Base-by-base conservation (phyloP, 192 early-diverging fungal genomes). In the Backusella circina region DNA sequence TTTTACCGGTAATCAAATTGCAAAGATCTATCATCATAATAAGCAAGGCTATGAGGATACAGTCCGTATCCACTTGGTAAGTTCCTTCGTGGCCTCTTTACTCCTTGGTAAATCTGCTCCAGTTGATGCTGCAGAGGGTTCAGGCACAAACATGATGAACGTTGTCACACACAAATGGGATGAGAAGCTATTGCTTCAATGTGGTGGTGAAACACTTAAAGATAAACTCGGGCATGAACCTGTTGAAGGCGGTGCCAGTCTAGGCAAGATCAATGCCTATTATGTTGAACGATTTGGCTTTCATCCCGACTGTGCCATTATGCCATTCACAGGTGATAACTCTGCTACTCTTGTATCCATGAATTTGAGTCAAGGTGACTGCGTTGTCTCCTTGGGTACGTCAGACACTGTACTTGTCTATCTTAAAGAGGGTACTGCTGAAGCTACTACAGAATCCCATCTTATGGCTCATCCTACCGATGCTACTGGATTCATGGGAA, bases 291-390 rank as follows among this genome's bases (percentile, higher is more conserved):
- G 84, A 26, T 95, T 93, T 81, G 92, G 92, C 8, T 88, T 96
- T 18, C 9, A 39, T 7, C 37, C 77, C 80, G 87, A 86, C 35
- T 91, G 91, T 57, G 74, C 75, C 3, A 78, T 95, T 15, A 74
- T 87, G 3, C 85, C 91, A 3, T 95, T 93, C 57, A 93, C 92
- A 0, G 93, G 94, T 12, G 95, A 96, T 78, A 96, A 96, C 75
- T 90, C 92, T 3, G 90, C 92, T 6, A 90, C 89, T 0, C 76
- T 95, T 2, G 77, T 91, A 30, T 84, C 85, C 12, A 77, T 93
- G 78, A 78, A 80, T n/a, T 76, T 90, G 18, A 73, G 67, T 21
- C 74, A 76, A 16, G 86, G 84, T 8, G 89, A 90, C 70, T 84
- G 90, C 15, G 83, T 95, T 2, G 77, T 96, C 5, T 94, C 92